Evolutionary conservation across 202 grass and related monocot genomes (phyloP).

Genomic region (Schoenoplectus triqueter): DNA sequence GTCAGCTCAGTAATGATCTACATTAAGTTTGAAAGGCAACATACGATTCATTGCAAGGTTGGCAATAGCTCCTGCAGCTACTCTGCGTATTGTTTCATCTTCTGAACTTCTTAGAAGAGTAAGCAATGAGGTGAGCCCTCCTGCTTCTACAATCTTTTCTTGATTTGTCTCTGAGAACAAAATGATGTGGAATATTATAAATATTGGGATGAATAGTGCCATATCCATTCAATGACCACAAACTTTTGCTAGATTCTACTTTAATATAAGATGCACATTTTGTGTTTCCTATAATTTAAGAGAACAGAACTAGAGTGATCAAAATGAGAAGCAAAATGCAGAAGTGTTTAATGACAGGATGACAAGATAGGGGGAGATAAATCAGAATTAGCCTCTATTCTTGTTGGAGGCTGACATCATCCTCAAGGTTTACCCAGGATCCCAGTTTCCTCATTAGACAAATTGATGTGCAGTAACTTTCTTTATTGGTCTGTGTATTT

Average conservation of each 20-base stretch:
- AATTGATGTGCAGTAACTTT: neutral
- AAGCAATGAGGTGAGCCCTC: constrained; percentile 90
- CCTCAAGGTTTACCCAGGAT: neutral
- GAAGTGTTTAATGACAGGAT: neutral
- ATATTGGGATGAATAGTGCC: neutral
- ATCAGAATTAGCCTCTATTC: neutral
- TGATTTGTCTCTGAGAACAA: constrained; percentile 93
- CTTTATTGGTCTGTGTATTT: neutral
- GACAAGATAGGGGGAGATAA: neutral
- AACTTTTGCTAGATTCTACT: neutral
- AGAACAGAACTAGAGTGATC: neutral
- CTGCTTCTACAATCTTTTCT: constrained; percentile 99
- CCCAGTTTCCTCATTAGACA: neutral
- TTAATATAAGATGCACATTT: neutral
- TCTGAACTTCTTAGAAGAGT: constrained; percentile 93
- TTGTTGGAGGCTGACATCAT: neutral
- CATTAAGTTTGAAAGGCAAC: constrained; percentile 30
- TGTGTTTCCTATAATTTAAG: neutral
- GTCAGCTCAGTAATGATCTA: neutral
- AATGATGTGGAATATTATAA: constrained; percentile 22
- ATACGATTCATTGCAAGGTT: constrained; percentile 99
- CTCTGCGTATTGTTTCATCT: constrained; percentile 90
- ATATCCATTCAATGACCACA: constrained; percentile 9
- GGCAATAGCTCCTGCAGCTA: constrained; percentile 98
- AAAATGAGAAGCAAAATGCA: constrained; percentile 6